Percentiles rank a stretch among this genome's conserved stretches.
Evolutionary conservation across 2,329 filamentous ascomycete genomes (phyloP).

Genomic region (Stagonosporopsis chrysanthemi): DNA sequence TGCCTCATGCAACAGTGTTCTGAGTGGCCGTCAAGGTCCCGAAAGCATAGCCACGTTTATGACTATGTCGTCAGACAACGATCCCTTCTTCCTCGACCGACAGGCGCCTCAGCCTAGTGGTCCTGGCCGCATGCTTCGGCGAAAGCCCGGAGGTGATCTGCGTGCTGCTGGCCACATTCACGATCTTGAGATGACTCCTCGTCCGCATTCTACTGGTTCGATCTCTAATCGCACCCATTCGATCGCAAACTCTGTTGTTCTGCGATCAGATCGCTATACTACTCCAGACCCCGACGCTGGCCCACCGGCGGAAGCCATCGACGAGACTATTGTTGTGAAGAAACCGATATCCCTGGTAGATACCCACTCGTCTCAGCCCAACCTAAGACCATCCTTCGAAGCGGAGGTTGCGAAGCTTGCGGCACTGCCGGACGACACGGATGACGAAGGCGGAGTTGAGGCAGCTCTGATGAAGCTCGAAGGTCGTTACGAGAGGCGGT

Average conservation of each 20-base stretch:
- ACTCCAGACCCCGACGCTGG: conserved; percentile 24
- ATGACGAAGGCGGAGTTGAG: conserved; percentile 80
- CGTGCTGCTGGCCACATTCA: conserved; percentile 56
- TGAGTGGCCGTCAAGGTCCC: conserved; percentile 59
- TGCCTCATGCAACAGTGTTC: conserved; percentile 67
- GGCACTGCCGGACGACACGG: conserved; percentile 85
- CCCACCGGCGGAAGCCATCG: conserved; percentile 17
- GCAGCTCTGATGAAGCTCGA: conserved; percentile 92
- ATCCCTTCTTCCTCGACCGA: conserved; percentile 50
- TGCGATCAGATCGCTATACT: conserved; percentile 42
- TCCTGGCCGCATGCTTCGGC: conserved; percentile 52
- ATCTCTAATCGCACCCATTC: conserved; percentile 55
- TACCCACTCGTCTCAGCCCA: conserved; percentile 64
- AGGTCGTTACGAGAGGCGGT: conserved; percentile 74
- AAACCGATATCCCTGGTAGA: conserved; percentile 54
- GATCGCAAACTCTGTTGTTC: conserved; percentile 48
- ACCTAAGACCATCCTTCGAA: conserved; percentile 77
- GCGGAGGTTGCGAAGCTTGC: conserved; percentile 86
- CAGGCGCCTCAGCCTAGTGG: conserved; percentile 31
- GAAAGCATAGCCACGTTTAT: conserved; percentile 66
- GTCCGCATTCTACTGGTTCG: conserved; percentile 58
- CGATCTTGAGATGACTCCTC: conserved; percentile 52
- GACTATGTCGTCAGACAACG: conserved; percentile 52
- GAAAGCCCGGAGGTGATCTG: conserved; percentile 59
- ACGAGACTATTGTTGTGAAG: conserved; percentile 25